Conservation (phyloP, 2,329 filamentous ascomycete genomes). For the Rhynchosporium agropyri region DNA sequence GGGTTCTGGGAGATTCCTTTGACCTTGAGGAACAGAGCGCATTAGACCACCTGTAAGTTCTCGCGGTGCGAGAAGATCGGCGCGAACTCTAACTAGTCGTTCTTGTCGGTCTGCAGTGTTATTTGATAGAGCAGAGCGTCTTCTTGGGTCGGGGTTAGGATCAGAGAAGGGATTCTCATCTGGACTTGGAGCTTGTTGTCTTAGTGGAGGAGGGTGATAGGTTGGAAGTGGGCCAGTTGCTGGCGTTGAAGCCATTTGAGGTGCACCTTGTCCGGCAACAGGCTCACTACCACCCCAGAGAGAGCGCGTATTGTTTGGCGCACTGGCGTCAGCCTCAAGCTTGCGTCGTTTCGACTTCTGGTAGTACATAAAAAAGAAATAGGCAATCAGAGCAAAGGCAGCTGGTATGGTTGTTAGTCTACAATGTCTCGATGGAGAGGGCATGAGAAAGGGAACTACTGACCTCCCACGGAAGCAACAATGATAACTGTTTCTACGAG, state of each 20-base stretch:
- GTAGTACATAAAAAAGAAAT: not conserved
- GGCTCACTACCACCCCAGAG: slow-evolving; percentile 9
- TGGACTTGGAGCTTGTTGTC: not conserved
- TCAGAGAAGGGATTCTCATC: slow-evolving; percentile 10
- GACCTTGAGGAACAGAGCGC: slow-evolving; percentile 5
- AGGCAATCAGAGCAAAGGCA: slow-evolving; percentile 6
- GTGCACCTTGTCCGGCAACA: not conserved
- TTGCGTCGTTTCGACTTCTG: not conserved
- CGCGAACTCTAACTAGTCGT: slow-evolving; percentile 11
- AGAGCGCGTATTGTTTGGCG: not conserved
- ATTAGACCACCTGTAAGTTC: slow-evolving; percentile 16
- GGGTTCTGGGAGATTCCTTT: not conserved
- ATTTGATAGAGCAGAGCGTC: slow-evolving; percentile 9
- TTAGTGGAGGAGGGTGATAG: not conserved
- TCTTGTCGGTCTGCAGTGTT: slow-evolving; percentile 17
- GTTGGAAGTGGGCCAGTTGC: slow-evolving; percentile 10
- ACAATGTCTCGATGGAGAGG: not conserved
- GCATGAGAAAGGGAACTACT: not conserved
- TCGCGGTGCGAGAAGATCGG: slow-evolving; percentile 14
- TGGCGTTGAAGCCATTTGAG: slow-evolving; percentile 5
- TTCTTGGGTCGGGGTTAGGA: slow-evolving; percentile 7
- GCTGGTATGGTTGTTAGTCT: not conserved
- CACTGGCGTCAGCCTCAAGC: not conserved
- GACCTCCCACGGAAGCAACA: slow-evolving; percentile 9
- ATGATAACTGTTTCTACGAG: slow-evolving; percentile 15